Evolutionary conservation across 257 asterid genomes (phyloP).

Genomic region (Penstemon eatonii): DNA sequence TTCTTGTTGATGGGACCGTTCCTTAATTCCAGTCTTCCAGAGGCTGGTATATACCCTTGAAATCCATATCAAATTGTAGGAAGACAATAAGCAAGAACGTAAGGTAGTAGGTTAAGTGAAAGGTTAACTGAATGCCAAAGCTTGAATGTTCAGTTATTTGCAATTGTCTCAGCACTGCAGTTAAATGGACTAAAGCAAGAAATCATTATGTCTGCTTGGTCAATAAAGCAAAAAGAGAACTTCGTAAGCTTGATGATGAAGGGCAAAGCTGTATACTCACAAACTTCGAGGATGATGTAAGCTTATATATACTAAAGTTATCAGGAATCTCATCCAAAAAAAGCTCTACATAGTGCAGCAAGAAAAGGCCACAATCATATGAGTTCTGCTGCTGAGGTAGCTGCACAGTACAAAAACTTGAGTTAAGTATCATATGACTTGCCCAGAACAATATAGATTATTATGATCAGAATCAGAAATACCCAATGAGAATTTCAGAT

Average conservation of each 20-base stretch:
- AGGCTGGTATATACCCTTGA: background rate
- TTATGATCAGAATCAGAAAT: background rate
- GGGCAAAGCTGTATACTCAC: constrained; percentile 50
- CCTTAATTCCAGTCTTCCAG: background rate
- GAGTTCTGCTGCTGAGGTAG: constrained; percentile 91
- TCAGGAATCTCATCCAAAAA: constrained; percentile 80
- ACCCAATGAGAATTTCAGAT: no score
- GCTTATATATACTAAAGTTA: constrained; percentile 62
- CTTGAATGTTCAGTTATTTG: background rate
- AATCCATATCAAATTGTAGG: background rate
- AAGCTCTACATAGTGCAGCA: constrained; percentile 89
- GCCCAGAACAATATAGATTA: constrained; percentile 1
- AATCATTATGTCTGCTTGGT: background rate
- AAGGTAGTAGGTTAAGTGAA: background rate
- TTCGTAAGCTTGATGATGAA: constrained; percentile 16
- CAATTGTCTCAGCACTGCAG: background rate
- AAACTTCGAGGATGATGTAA: constrained; percentile 58
- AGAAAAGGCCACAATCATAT: constrained; percentile 91
- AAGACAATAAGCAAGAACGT: background rate
- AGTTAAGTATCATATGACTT: constrained; percentile 29
- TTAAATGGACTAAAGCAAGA: background rate
- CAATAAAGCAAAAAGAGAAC: constrained; percentile 10
- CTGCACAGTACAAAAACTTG: constrained; percentile 45
- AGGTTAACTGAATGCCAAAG: background rate
- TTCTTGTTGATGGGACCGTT: background rate